Conservation (phyloP, 164 flowering plant species). For the Liquidambar formosana region DNA sequence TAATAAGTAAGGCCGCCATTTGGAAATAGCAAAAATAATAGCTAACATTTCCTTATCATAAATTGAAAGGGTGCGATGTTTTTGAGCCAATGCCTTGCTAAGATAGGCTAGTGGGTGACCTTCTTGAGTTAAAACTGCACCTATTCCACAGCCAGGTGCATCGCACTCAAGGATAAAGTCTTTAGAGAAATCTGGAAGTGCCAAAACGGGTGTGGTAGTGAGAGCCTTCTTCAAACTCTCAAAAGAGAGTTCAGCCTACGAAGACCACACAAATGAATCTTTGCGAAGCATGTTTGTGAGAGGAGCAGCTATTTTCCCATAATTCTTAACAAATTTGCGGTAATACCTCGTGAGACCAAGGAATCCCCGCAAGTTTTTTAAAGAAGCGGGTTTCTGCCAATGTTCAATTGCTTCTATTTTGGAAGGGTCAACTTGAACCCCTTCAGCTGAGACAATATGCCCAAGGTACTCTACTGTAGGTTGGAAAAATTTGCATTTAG, state of each 20-base stretch:
- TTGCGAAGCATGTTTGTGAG: neutral
- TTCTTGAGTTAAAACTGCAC: neutral
- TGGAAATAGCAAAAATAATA: neutral
- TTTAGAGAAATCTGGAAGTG: neutral
- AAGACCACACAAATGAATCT: neutral
- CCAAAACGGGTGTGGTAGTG: neutral
- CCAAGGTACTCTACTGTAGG: neutral
- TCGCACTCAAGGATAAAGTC: neutral
- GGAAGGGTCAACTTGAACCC: neutral
- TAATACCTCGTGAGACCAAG: slow-evolving; percentile 10
- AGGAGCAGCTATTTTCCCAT: neutral
- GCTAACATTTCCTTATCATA: neutral
- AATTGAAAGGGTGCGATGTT: neutral
- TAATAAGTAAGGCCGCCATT: neutral
- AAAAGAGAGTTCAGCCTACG: neutral
- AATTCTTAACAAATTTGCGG: neutral
- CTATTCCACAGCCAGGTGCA: neutral
- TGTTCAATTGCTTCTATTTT: slow-evolving; percentile 3
- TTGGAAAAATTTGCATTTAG: slow-evolving; percentile 7
- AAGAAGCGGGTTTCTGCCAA: slow-evolving; percentile 1
- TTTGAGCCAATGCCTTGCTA: neutral
- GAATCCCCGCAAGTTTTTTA: neutral
- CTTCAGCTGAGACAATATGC: neutral
- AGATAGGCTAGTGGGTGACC: neutral
- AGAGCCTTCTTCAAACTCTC: neutral